Conservation (phyloP, 768 basidiomycete species). For the Mycena chlorophos region DNA sequence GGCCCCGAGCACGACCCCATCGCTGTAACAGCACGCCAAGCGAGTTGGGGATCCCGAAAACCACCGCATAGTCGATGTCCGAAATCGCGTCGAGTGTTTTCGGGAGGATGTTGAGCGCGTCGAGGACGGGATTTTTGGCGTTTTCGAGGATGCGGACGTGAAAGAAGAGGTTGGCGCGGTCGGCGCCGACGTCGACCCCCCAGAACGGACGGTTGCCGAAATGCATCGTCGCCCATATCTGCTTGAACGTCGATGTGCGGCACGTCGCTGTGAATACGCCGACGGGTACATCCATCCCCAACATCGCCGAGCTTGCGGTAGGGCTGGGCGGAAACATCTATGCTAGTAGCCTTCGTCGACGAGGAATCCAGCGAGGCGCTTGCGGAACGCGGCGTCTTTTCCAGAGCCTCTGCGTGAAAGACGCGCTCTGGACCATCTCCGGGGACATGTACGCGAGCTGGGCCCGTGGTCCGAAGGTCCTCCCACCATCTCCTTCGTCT, state of each 20-base stretch:
- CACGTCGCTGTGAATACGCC: constrained; percentile 31
- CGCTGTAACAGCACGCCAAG: background rate
- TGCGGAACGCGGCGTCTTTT: background rate
- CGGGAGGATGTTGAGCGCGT: constrained; percentile 22
- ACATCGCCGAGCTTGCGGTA: constrained; percentile 28
- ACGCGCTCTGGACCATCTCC: background rate
- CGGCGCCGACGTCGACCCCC: constrained; percentile 32
- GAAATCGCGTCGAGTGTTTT: constrained; percentile 3
- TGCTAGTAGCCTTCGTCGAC: background rate
- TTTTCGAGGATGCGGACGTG: constrained; percentile 16
- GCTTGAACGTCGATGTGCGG: constrained; percentile 26
- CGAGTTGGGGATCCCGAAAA: background rate
- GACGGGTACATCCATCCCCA: constrained; percentile 29
- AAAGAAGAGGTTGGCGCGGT: constrained; percentile 28
- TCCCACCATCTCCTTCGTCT: background rate
- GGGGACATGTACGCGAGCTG: constrained; percentile 6
- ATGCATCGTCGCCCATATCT: constrained; percentile 27
- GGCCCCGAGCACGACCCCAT: background rate
- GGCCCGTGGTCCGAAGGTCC: background rate
- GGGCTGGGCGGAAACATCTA: constrained; percentile 32
- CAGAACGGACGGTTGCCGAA: constrained; percentile 35
- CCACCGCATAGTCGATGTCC: background rate
- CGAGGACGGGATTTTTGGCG: constrained; percentile 18
- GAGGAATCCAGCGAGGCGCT: background rate
- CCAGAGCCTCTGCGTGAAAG: background rate